phyloP scores from a whole-genome alignment of 2,329 filamentous ascomycete genomes.

The Colletotrichum camelliae region DNA sequence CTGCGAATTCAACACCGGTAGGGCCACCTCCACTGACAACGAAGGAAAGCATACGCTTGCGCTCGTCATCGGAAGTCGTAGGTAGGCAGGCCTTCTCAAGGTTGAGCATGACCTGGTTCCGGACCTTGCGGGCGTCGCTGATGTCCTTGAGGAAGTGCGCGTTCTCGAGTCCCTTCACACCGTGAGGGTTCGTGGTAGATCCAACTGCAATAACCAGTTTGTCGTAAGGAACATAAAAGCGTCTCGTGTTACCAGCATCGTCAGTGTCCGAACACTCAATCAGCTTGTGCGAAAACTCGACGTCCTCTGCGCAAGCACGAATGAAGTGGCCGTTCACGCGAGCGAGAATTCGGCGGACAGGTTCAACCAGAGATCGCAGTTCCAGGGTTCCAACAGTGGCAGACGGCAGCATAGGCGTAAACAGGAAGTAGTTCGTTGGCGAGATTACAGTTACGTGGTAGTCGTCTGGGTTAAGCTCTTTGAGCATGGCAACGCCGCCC shows the following conservation, averaged over 20 bases:
- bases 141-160: slow-evolving; percentile 97
- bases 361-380: slow-evolving; percentile 89
- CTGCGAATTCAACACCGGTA: slow-evolving; percentile 96
- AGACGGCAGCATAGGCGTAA: slow-evolving; percentile 96
- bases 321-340: slow-evolving; percentile 87
- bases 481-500: slow-evolving; percentile 91
- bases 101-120: slow-evolving; percentile 87
- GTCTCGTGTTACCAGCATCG: slow-evolving; percentile 71
- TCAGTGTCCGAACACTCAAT: slow-evolving; percentile 84
- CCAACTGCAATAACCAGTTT: slow-evolving; percentile 94
- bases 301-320: slow-evolving; percentile 83
- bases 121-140: slow-evolving; percentile 86
- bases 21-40: slow-evolving; percentile 96
- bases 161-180: slow-evolving; percentile 91
- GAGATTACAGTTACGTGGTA: slow-evolving; percentile 97
- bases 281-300: slow-evolving; percentile 90
- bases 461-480: slow-evolving; percentile 86
- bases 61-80: slow-evolving; percentile 87
- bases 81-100: slow-evolving; percentile 92
- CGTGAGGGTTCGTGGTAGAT: slow-evolving; percentile 91
- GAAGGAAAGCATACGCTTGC: slow-evolving; percentile 87
- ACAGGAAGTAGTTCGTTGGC: slow-evolving; percentile 95
- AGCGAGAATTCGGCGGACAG: slow-evolving; percentile 82
- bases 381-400: slow-evolving; percentile 96
- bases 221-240: slow-evolving; percentile 96